Evolutionary conservation across 2,329 filamentous ascomycete genomes (phyloP).

Genomic region (Mollisiaceae sp.): DNA sequence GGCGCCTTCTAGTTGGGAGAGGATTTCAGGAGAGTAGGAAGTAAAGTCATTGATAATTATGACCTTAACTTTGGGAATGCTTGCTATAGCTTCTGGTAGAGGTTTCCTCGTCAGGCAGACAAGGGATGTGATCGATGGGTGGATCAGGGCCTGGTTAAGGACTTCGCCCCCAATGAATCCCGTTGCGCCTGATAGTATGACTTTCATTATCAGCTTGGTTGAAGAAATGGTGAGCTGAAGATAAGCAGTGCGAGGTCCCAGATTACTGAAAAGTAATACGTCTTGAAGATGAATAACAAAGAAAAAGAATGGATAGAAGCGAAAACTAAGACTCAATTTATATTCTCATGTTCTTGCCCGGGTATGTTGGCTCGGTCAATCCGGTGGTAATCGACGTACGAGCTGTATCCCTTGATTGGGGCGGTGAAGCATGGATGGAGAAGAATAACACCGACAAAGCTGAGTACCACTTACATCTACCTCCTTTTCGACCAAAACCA

Average conservation of each 20-base stretch:
- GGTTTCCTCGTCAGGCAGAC: constrained; percentile 57
- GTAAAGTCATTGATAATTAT: constrained; percentile 58
- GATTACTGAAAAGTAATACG: too few species aligned
- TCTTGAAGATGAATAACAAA: background rate
- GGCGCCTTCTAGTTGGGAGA: constrained; percentile 48
- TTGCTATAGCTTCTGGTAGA: constrained; percentile 49
- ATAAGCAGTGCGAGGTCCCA: too few species aligned
- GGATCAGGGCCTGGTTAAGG: constrained; percentile 54
- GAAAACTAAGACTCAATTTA: background rate
- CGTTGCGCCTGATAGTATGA: constrained; percentile 62
- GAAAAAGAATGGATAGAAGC: background rate
- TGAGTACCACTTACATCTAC: background rate
- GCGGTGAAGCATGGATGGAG: background rate
- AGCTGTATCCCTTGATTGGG: constrained; percentile 1
- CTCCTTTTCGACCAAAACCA: background rate
- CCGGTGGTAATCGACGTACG: background rate
- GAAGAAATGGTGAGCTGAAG: background rate
- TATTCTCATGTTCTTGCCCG: background rate
- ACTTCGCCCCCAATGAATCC: constrained; percentile 61
- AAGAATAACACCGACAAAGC: background rate
- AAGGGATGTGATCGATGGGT: constrained; percentile 56
- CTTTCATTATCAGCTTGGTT: constrained; percentile 52
- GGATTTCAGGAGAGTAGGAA: constrained; percentile 51
- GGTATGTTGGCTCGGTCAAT: background rate
- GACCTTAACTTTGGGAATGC: constrained; percentile 55